phyloP scores from a whole-genome alignment of 768 basidiomycete genomes.

The Podaxis sp. region DNA sequence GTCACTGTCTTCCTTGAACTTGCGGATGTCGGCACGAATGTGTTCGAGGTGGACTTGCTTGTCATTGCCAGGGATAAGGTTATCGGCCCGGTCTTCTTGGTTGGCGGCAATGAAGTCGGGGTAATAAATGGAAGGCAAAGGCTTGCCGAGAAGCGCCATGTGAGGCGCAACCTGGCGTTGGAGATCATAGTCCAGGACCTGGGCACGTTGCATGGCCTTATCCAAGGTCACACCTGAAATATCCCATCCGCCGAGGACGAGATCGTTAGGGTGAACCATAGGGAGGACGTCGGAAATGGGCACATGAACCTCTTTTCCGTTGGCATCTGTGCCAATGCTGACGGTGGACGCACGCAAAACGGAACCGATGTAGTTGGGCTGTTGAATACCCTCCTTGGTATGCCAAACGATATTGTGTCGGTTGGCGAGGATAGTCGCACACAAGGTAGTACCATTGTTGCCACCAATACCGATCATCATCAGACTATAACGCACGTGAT shows the following conservation, averaged over 20 bases:
- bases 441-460: conserved; percentile 95
- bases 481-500: conserved; percentile 49
- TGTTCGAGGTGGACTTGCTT: conserved; percentile 92
- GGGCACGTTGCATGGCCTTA: conserved; percentile 89
- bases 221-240: conserved; percentile 86
- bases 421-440: conserved; percentile 95
- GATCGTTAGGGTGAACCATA: conserved; percentile 98
- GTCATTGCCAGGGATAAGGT: conserved; percentile 80
- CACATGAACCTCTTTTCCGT: conserved; percentile 88
- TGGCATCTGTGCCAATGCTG: conserved; percentile 79
- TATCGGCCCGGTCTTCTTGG: conserved; percentile 86
- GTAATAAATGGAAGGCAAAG: conserved; percentile 95
- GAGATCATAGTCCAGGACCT: conserved; percentile 94
- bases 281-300: conserved; percentile 92
- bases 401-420: conserved; percentile 92
- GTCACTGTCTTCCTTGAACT: conserved; percentile 82
- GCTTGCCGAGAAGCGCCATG: conserved; percentile 78
- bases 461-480: conserved; percentile 98
- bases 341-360: conserved; percentile 95
- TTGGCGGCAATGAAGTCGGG: conserved; percentile 98
- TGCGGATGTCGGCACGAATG: conserved; percentile 90
- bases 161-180: conserved; percentile 91
- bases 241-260: conserved; percentile 99
- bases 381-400: conserved; percentile 89
- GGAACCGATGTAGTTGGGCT: conserved; percentile 98